Evolutionary conservation across 2,329 filamentous ascomycete species (phyloP), one percentile per base, ranked within the genome.

Genomic region (Pyricularia grisea): DNA sequence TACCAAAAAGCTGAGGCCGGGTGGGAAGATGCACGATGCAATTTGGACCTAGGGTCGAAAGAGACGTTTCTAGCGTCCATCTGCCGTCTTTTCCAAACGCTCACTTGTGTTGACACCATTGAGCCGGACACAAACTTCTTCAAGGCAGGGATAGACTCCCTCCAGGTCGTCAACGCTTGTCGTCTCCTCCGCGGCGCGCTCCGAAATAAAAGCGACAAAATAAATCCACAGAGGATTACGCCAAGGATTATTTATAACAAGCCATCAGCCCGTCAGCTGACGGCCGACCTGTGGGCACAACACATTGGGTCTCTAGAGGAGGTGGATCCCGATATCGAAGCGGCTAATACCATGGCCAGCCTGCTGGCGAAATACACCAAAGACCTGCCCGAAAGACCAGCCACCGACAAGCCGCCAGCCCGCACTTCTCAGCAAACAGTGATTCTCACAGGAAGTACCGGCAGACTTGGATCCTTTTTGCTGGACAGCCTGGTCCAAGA

Each of bases 401-500:
- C 11, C 1, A 6, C 9, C 11, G 12, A 60, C 3, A 60, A 60
- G 23, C 55, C 55, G 5, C n/a, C 55, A 6, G 55, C 55, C 55
- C 55, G 20, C 55, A n/a, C 23, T 7, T 60, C 23, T n/a, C 55
- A 60, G 55, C 64, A 33, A 30, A 66, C 64, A 3, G 64, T 66
- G 10, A 69, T 77, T 11, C 73, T 82, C 17, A 81, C 80, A 1
- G 80, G 80, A 12, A 77, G 78, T 5, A 81, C 79, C 0, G 80
- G 80, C 0, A 79, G 77, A 20, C 77, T 81, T 7, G 79, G 80
- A 9, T 76, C 77, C 1, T 79, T 81, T 63, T 71, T 78, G 0
- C 74, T 81, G 20, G 28, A 66, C 64, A 2, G 72, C 73, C 60
- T 61, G 78, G 78, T 14, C 73, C 73, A 5, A 74, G 77, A 77